A percentile compares a stretch with the other conserved stretches of the same genome.
Conservation (phyloP, 192 early-diverging fungal genomes). For the Thamnidium elegans region DNA sequence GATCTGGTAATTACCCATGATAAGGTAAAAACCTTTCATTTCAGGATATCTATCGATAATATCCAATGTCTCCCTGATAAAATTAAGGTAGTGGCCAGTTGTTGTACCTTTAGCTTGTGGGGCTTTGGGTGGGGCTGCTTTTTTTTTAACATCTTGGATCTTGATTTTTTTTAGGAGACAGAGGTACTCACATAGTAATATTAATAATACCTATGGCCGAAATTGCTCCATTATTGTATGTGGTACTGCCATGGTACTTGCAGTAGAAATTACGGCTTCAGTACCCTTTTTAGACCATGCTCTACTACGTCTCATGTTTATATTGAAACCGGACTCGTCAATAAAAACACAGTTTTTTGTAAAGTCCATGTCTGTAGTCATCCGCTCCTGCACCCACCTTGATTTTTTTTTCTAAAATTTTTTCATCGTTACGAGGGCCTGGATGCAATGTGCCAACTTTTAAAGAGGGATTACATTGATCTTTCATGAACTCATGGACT, state of each 20-base stretch:
- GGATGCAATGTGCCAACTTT: neutral
- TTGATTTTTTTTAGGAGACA: too few species aligned
- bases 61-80: too few species aligned
- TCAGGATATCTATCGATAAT: too few species aligned
- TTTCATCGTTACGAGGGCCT: neutral
- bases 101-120: too few species aligned
- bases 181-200: too few species aligned
- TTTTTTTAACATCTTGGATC: too few species aligned
- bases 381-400: neutral
- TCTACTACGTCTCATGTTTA: too few species aligned
- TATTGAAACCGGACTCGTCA: too few species aligned
- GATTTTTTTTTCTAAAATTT: neutral
- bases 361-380: neutral
- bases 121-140: too few species aligned
- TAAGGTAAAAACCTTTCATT: too few species aligned
- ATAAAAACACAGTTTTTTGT: neutral
- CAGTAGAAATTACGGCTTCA: neutral
- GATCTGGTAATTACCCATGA: too few species aligned
- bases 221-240: neutral
- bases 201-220: neutral
- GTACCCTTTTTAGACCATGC: neutral
- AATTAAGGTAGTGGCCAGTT: too few species aligned
- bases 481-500: constrained; percentile 12
- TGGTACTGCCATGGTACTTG: neutral
- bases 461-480: constrained; percentile 4